Base-by-base conservation (phyloP, 208 protist species). In the Strigomonas culicis region DNA sequence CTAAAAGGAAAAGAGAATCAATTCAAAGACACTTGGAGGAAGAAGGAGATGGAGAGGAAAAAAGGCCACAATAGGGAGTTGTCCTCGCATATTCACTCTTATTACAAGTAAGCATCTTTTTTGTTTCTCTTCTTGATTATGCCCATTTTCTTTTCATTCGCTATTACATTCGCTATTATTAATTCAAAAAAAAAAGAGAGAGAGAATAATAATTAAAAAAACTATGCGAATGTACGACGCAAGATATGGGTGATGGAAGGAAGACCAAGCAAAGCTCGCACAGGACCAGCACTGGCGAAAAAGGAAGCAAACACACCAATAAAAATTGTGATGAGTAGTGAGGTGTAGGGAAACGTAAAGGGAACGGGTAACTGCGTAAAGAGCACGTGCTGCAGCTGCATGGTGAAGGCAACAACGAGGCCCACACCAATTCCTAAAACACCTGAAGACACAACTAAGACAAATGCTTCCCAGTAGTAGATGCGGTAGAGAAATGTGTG, bases 391-490 rank as follows among this genome's bases (percentile, higher is more conserved):
- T 99, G 97, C 56, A 98, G 53, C 30, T 79, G 72, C 82, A 98
- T 90, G 8, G 94, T 97, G 71, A 91, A 98, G 25, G 84, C 93
- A 1, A 97, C 79, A 3, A 90, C 49, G 1, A 84, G 39, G 17
- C 97, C 97, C 28, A 98, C 93, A 8, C 90, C 25, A 6, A 98
- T 31, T 43, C 97, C 97, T 21, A 98, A 60, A 8, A 97, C 19
- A 0, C 92, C 95, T 0, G 94, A 74, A 2, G 91, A 63, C 6
- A 98, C 41, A 4, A 99, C 91, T 15, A 99, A 72, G 3, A 98
- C 52, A 59, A 98, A 98, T 17, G 97, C 84, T 65, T 99, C 97
- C 69, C 95, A 98, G n/a, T 97, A 68, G 72, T 95, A 99, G 30
- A 99, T 79, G 59, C 96, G 77, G 41, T 92, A 83, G 1, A 97